Base-by-base conservation (phyloP, 2,329 filamentous ascomycete species). In the Diaporthe citriasiana region DNA sequence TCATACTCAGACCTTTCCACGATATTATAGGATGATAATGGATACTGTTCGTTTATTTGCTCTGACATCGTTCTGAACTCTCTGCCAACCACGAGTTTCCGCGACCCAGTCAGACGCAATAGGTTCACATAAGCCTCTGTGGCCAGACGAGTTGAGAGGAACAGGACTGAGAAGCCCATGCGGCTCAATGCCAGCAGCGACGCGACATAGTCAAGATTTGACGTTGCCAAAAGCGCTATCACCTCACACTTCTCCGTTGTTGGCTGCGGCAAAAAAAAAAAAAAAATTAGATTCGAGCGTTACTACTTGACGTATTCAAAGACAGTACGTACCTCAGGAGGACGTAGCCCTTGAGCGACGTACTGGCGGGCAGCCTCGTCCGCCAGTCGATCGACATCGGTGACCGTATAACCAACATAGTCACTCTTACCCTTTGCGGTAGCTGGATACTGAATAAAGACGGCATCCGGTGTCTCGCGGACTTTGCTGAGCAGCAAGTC, bases 111-210 rank as follows among this genome's bases (percentile, higher is more conserved):
- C 76, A 84, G 83, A 33, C 84, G 80, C 30, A 89, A 81, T 10
- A 90, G 79, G 30, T 83, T 84, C 19, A 84, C 79, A 74, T 89
- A 87, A 7, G 89, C 89, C 70, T 85, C 83, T 3, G 84, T 82
- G 2, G 88, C 84, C 3, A 91, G 83, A 9, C 89, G 82, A 2
- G 87, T 89, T 0, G 89, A 90, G 2, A 91, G 82, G 45, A 90
- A 84, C 1, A 91, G 80, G 3, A 86, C 83, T 1, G 87, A 83
- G 79, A 87, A 89, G 7, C 89, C 89, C 63, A 91, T 80, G 70
- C 87, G 84, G 33, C 84, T 85, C 45, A 91, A 77, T 6, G 87
- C 88, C 42, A 90, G 83, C 15, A 89, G 81, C n/a, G 86, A 85
- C 33, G 89, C 82, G 50, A 90, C 82, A 73, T 88, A 88, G 73